phyloP scores from a whole-genome alignment of 306 rosid genomes.

The Sicyos edulis region DNA sequence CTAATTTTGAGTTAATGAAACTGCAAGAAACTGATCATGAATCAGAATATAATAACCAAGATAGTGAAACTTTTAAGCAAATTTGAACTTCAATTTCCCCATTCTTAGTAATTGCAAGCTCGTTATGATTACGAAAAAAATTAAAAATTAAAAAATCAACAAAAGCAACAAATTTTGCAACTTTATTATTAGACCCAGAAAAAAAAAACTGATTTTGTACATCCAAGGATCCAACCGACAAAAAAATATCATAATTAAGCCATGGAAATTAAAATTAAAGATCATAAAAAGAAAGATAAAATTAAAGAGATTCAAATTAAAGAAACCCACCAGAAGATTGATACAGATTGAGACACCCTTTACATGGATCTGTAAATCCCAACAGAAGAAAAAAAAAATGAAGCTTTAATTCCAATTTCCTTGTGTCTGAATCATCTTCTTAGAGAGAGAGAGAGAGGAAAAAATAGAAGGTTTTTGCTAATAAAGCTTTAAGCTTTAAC shows the following conservation, averaged over 20 bases:
- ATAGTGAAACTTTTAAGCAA: not conserved
- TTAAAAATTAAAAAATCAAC: not conserved
- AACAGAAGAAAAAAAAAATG: too few species aligned
- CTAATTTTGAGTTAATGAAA: too few species aligned
- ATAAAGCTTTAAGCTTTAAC: too few species aligned
- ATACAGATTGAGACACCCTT: not conserved
- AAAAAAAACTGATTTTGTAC: not conserved
- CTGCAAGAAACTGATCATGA: too few species aligned
- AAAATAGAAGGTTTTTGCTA: too few species aligned
- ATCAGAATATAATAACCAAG: too few species aligned
- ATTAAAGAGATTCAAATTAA: not conserved
- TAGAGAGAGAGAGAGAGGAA: not conserved
- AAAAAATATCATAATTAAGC: not conserved
- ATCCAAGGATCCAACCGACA: conserved; percentile 1
- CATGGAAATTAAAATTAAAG: not conserved
- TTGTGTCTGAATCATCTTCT: not conserved
- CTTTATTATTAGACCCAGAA: not conserved
- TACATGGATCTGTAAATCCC: not conserved
- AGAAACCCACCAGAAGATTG: conserved; percentile 14
- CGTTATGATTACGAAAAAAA: not conserved
- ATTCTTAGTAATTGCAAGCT: too few species aligned
- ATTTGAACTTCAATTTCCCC: not conserved
- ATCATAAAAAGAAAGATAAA: not conserved
- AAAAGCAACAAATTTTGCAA: not conserved
- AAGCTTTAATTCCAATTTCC: too few species aligned